phyloP scores from a whole-genome alignment of 2,329 filamentous ascomycete genomes.

The Claviceps pusilla region DNA sequence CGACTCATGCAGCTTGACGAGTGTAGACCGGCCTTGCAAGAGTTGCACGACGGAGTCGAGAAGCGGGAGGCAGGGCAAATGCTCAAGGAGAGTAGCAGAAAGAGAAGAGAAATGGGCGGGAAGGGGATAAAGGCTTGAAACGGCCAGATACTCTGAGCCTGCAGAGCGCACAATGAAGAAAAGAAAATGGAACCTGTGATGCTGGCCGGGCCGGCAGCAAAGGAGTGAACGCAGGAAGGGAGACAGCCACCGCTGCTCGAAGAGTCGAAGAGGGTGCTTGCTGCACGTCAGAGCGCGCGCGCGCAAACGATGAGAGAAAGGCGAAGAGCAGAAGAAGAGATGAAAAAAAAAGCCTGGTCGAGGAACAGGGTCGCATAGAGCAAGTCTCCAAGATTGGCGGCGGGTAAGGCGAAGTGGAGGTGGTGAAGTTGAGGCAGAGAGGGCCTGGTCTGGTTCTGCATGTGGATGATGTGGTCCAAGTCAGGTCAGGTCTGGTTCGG shows the following conservation, averaged over 20 bases:
- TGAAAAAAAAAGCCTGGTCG: not conserved
- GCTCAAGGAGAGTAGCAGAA: not conserved
- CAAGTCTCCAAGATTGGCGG: not conserved
- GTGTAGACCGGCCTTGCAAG: not conserved
- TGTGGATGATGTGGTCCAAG: not conserved
- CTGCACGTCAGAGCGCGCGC: not conserved
- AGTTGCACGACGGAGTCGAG: not conserved
- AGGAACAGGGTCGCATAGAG: not conserved
- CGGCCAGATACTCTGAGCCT: not conserved
- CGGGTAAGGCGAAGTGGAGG: not conserved
- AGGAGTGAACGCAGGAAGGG: not conserved
- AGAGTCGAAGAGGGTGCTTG: not conserved
- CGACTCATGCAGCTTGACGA: not conserved
- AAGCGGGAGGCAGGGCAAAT: not conserved
- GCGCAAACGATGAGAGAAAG: not conserved
- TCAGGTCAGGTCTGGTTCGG: too few relatives aligned
- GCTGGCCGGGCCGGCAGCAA: not conserved
- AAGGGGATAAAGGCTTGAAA: not conserved
- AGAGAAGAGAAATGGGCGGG: not conserved
- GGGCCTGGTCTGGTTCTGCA: not conserved
- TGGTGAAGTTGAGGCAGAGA: slow-evolving; percentile 1
- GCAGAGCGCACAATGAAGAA: slow-evolving; percentile 1
- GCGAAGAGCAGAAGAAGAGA: not conserved
- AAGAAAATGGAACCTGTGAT: not conserved
- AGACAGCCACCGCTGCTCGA: not conserved